Base-by-base conservation (phyloP, 768 basidiomycete species). In the Tubosaeta sp. region DNA sequence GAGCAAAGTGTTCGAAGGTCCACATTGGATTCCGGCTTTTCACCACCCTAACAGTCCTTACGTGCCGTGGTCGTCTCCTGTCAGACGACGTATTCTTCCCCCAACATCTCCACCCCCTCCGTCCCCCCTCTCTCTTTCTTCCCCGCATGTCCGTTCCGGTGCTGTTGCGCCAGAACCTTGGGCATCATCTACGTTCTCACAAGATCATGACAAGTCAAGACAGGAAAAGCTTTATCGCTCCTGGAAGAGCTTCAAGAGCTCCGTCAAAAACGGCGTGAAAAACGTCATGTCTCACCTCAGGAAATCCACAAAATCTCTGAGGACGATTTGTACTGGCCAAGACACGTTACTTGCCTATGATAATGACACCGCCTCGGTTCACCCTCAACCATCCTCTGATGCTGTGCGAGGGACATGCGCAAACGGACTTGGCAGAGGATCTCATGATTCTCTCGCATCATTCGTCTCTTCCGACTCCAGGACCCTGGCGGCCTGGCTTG, bases 11-110 rank as follows among this genome's bases (percentile, higher is more conserved):
- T 42, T 57, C 42, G 62, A 62, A 52, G 68, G 68, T 46, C 64
- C 65, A 3, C 60, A 64, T 34, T 68, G 65, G 57, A 64, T 73
- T 30, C 70, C 74, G 7, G 65, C 72, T 22, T 68, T 76, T 29
- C 71, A 70, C 36, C 76, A 80, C 60, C 76, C 78, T 6, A 79
- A 79, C 46, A 78, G 75, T 59, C 79, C 79, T n/a, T 80, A 80
- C 46, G 74, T 78, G 6, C 79, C 79, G 9, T 80, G 77, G 78
- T 58, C 70, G 6, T 61, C 69, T 25, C 64, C 71, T 22, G 64
- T 60, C 69, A 80, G 61, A 67, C 81, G 50, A 50, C 69, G 64
- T 55, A 73, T 70, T 57, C 72, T 71, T 52, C 73, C 56, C 47
- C 76, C 76, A 18, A 54, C 59, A 40, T 66, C 66, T 56, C 60